Evolutionary conservation across 495 filamentous ascomycete species (phyloP).

Genomic region (Trypethelium eluteriae): DNA sequence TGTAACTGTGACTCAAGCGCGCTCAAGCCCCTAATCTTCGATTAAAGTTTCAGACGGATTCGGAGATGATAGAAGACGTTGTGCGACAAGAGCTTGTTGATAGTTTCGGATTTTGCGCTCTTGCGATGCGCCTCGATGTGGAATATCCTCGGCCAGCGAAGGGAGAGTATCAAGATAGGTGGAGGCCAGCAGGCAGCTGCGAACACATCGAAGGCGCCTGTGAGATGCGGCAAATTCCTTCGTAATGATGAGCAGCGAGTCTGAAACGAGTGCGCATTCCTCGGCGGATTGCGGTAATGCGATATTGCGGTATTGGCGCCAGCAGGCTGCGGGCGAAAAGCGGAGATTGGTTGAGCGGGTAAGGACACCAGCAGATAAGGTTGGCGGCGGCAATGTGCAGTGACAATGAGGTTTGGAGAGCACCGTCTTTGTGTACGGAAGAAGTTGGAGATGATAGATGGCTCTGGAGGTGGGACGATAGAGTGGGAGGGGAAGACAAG

Average conservation of each 20-base stretch:
- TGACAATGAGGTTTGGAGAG: not conserved
- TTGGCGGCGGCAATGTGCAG: not conserved
- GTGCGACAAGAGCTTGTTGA: slow-evolving; percentile 2
- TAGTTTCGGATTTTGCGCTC: not conserved
- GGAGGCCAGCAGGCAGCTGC: not conserved
- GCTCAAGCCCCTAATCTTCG: not conserved
- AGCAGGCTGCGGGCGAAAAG: not conserved
- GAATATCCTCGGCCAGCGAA: slow-evolving; percentile 5
- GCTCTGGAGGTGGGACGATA: not conserved
- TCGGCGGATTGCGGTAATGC: slow-evolving; percentile 3
- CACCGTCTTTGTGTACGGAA: not conserved
- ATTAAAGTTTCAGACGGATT: not conserved
- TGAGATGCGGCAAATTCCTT: not conserved
- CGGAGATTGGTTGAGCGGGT: not conserved
- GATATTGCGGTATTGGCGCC: not conserved
- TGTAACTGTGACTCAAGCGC: slow-evolving; percentile 2
- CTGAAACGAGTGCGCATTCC: slow-evolving; percentile 8
- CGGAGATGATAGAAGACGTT: not conserved
- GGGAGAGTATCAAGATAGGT: not conserved
- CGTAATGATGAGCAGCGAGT: not conserved
- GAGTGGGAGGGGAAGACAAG: slow-evolving; percentile 1
- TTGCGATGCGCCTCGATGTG: not conserved
- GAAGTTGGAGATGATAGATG: slow-evolving; percentile 5
- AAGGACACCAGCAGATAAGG: no score
- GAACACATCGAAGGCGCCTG: not conserved